phyloP scores from a whole-genome alignment of 805 yeast genomes.

The Yamadazyma endophytica region DNA sequence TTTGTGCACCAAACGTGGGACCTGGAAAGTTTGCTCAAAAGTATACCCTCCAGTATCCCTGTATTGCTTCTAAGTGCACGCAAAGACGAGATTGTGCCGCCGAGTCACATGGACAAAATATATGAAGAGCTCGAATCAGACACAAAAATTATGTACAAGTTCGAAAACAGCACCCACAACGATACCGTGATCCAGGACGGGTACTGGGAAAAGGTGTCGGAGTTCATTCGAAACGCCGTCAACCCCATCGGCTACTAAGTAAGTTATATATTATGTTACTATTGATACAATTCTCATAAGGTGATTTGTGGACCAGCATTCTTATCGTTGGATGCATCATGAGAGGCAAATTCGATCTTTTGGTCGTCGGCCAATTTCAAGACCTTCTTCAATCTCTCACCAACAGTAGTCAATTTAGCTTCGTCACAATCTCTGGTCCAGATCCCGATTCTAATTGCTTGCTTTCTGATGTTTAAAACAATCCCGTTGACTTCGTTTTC shows the following conservation, averaged over 20 bases:
- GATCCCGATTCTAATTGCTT: conserved; percentile 77
- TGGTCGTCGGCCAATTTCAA: conserved; percentile 71
- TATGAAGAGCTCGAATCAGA: conserved; percentile 48
- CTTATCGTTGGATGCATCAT: conserved; percentile 48
- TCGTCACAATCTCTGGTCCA: conserved; percentile 87
- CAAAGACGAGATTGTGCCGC: conserved; percentile 89
- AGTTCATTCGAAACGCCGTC: conserved; percentile 46
- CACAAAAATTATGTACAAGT: conserved; percentile 51
- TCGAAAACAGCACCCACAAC: conserved; percentile 68
- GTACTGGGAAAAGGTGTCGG: conserved; percentile 70
- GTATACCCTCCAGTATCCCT: conserved; percentile 54
- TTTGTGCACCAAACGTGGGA: conserved; percentile 84
- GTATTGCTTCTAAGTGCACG: conserved; percentile 68
- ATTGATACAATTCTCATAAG: conserved; percentile 17
- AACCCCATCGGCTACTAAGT: conserved; percentile 35
- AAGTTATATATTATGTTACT: conserved; percentile 1
- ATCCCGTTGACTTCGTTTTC: conserved; percentile 89
- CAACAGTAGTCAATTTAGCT: conserved; percentile 63
- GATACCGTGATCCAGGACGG: conserved; percentile 72
- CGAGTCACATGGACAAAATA: conserved; percentile 66
- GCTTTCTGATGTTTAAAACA: conserved; percentile 82
- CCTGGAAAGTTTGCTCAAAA: conserved; percentile 56
- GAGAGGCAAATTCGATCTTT: conserved; percentile 74
- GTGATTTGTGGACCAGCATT: conserved; percentile 34
- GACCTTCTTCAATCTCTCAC: conserved; percentile 82